phyloP scores from a whole-genome alignment of 2,329 filamentous ascomycete genomes.

The Fusarium duplospermum region DNA sequence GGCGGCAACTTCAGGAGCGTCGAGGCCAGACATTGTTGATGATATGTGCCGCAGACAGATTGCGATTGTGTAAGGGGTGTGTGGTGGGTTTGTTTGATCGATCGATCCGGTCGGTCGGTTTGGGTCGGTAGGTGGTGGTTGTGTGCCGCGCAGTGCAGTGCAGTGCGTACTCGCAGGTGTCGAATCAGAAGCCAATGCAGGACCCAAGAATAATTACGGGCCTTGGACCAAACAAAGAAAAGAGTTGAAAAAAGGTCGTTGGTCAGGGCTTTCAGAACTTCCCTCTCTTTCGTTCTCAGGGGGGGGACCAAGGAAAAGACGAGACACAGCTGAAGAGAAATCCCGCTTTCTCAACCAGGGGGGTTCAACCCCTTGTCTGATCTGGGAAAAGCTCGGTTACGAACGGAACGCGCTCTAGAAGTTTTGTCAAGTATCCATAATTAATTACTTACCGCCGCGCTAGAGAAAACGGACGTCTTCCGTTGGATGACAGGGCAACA shows the following conservation, averaged over 20 bases:
- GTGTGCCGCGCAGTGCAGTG: not conserved
- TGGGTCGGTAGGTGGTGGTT: not conserved
- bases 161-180: slow-evolving; percentile 3
- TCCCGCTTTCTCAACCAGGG: not conserved
- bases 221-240: slow-evolving; percentile 6
- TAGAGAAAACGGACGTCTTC: slow-evolving; percentile 32
- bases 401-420: slow-evolving; percentile 26
- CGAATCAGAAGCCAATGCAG: slow-evolving; percentile 20
- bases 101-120: slow-evolving; percentile 17
- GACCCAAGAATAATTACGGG: slow-evolving; percentile 27
- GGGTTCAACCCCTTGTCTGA: not conserved
- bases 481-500: not conserved
- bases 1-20: slow-evolving; percentile 68
- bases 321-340: not conserved
- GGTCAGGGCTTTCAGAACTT: slow-evolving; percentile 15
- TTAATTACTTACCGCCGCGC: slow-evolving; percentile 17
- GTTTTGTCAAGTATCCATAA: slow-evolving; percentile 25
- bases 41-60: not conserved
- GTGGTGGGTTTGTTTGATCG: not conserved
- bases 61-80: not conserved
- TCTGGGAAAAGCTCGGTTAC: slow-evolving; percentile 35
- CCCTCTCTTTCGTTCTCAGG: not conserved
- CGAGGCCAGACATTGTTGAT: slow-evolving; percentile 64
- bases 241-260: slow-evolving; percentile 22
- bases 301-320: slow-evolving; percentile 1